phyloP scores from a whole-genome alignment of 768 basidiomycete genomes.

The Hericium coralloides region DNA sequence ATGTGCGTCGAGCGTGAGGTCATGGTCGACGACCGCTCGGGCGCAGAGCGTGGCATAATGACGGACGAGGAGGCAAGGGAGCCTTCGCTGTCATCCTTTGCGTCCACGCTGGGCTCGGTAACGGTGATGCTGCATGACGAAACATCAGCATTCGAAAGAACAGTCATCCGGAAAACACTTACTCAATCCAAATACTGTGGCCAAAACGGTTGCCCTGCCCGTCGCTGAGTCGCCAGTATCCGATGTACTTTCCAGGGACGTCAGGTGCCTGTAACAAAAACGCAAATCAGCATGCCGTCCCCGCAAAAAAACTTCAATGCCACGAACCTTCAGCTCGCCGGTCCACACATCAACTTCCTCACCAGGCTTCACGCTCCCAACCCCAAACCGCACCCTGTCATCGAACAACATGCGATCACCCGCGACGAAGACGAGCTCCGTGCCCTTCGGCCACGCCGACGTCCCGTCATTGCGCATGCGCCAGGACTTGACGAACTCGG shows the following conservation, averaged over 20 bases:
- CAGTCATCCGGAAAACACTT: slow-evolving; percentile 21
- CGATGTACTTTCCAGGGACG: slow-evolving; percentile 57
- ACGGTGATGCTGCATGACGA: slow-evolving; percentile 48
- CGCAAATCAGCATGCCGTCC: too few relatives aligned
- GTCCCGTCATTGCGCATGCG: slow-evolving; percentile 57
- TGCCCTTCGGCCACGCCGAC: slow-evolving; percentile 57
- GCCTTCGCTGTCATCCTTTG: slow-evolving; percentile 28
- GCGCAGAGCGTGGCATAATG: slow-evolving; percentile 46
- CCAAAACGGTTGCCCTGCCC: slow-evolving; percentile 55
- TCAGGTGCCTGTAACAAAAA: slow-evolving; percentile 46
- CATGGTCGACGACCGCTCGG: slow-evolving; percentile 1
- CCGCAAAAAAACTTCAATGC: too few relatives aligned
- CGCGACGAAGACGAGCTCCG: slow-evolving; percentile 61
- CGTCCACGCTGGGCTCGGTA: slow-evolving; percentile 31
- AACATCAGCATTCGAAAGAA: background rate
- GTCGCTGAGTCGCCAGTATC: slow-evolving; percentile 69
- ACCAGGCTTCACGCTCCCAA: slow-evolving; percentile 53
- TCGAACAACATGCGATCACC: slow-evolving; percentile 50
- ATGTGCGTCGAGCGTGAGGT: slow-evolving; percentile 2
- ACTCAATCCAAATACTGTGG: slow-evolving; percentile 75
- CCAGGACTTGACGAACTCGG: slow-evolving; percentile 84
- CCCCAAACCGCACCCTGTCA: slow-evolving; percentile 26
- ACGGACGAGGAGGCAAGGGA: slow-evolving; percentile 63
- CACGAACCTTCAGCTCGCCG: slow-evolving; percentile 51
- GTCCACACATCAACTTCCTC: slow-evolving; percentile 58